These are phyloP conservation scores for Limnanthes douglasii DNA, from an alignment of 345 rosid species.

Conservation along the genomic window DNA sequence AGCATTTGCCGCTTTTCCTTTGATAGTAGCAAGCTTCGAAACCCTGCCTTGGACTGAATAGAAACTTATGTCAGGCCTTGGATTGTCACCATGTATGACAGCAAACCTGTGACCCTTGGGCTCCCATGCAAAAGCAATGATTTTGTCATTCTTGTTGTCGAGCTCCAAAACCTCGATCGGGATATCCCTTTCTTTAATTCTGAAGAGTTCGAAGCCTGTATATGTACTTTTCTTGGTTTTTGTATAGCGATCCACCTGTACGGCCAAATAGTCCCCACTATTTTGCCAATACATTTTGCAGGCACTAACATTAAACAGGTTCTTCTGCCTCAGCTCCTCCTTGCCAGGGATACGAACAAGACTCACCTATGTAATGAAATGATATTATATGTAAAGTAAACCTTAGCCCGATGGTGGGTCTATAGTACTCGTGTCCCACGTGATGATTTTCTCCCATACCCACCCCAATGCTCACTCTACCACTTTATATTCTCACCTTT, in stretches of 20 bases:
- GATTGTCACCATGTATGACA: constrained; percentile 84
- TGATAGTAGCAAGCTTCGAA: constrained; percentile 66
- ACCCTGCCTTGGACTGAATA: constrained; percentile 79
- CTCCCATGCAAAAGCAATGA: constrained; percentile 96
- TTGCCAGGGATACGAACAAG: constrained; percentile 85
- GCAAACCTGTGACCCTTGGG: constrained; percentile 97
- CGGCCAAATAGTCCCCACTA: constrained; percentile 90
- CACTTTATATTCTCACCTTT: no score
- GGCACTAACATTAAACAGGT: constrained; percentile 85
- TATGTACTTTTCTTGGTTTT: constrained; percentile 93
- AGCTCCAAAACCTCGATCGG: constrained; percentile 98
- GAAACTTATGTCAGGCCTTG: constrained; percentile 88
- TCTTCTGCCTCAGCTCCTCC: constrained; percentile 85
- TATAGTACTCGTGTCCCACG: no score
- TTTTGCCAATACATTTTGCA: constrained; percentile 99
- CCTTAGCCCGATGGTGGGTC: no score
- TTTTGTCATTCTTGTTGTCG: constrained; percentile 92
- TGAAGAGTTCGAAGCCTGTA: constrained; percentile 93
- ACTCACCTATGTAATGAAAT: constrained; percentile 36
- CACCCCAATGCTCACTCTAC: no score
- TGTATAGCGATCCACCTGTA: constrained; percentile 83
- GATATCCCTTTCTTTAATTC: constrained; percentile 85
- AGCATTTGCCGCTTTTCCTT: constrained; percentile 90
- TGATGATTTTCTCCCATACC: no score
- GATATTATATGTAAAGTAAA: neutral